A percentile compares a stretch with the other conserved stretches of the same genome.
These are phyloP conservation scores for Mortierella sp. DNA, from an alignment of 371 early-diverging fungal species.

Conservation along the genomic window DNA sequence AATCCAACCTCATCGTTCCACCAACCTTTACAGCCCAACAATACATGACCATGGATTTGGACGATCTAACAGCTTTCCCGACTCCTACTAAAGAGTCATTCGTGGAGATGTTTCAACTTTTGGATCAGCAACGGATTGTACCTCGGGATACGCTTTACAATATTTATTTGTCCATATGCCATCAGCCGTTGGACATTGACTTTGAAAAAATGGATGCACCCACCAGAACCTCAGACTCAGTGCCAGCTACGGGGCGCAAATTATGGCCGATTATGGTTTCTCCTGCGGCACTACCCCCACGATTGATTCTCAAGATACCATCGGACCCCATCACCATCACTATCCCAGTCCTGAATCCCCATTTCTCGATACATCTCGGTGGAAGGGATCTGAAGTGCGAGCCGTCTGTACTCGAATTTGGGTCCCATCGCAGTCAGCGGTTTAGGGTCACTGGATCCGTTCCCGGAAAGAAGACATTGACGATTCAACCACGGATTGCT, in stretches of 20 bases:
- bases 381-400: slow-evolving; percentile 71
- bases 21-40: slow-evolving; percentile 19
- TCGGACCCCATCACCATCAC: slow-evolving; percentile 72
- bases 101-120: slow-evolving; percentile 48
- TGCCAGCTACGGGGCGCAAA: slow-evolving; percentile 20
- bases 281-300: slow-evolving; percentile 63
- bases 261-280: slow-evolving; percentile 45
- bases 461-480: slow-evolving; percentile 75
- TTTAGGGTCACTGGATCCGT: slow-evolving; percentile 75
- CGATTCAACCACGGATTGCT: slow-evolving; percentile 62
- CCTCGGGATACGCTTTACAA: slow-evolving; percentile 38
- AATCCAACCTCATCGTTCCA: slow-evolving; percentile 19
- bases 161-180: slow-evolving; percentile 40
- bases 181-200: slow-evolving; percentile 49
- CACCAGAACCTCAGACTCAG: slow-evolving; percentile 8
- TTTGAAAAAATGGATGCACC: slow-evolving; percentile 23
- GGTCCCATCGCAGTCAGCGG: slow-evolving; percentile 64
- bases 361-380: slow-evolving; percentile 72
- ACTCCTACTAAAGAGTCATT: slow-evolving; percentile 43
- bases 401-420: slow-evolving; percentile 73
- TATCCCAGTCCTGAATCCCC: slow-evolving; percentile 71
- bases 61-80: slow-evolving; percentile 43
- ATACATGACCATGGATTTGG: slow-evolving; percentile 34
- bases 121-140: slow-evolving; percentile 54
- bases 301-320: slow-evolving; percentile 69